A percentile compares a stretch with the other conserved stretches of the same genome.
Evolutionary conservation across 257 asterid genomes (phyloP).

Genomic region (Gentiana dahurica): DNA sequence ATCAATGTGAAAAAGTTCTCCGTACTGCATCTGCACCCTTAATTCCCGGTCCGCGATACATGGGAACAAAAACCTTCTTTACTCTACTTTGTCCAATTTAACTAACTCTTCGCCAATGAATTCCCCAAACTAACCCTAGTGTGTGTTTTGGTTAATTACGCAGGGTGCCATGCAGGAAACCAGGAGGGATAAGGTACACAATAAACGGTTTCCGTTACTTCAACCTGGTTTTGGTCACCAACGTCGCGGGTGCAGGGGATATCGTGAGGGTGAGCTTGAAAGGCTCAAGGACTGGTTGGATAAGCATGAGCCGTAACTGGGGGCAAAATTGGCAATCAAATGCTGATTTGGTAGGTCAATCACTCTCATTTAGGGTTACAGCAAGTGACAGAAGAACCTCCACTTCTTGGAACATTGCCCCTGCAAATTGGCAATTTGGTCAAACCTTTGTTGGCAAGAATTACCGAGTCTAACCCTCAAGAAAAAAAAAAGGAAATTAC

Average conservation of each 20-base stretch:
- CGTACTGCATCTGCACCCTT: not conserved
- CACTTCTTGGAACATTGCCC: no score
- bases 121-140: not conserved
- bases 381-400: no score
- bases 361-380: no score
- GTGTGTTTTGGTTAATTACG: not conserved
- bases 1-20: not conserved
- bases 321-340: slow-evolving; percentile 80
- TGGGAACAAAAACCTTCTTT: not conserved
- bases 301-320: slow-evolving; percentile 68
- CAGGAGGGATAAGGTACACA: slow-evolving; percentile 66
- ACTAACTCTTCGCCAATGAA: not conserved
- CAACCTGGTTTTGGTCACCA: slow-evolving; percentile 49
- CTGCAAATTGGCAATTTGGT: no score
- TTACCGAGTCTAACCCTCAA: not conserved
- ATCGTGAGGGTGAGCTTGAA: slow-evolving; percentile 43
- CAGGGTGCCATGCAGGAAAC: slow-evolving; percentile 13
- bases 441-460: not conserved
- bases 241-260: slow-evolving; percentile 79
- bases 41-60: not conserved
- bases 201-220: slow-evolving; percentile 62
- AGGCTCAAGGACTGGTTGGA: slow-evolving; percentile 52
- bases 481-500: no score
- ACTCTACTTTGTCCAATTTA: not conserved
- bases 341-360: slow-evolving; percentile 41